These are phyloP conservation scores for Pecoramyces ruminantium DNA, from an alignment of 192 early-diverging fungal genomes.

Conservation along the genomic window DNA sequence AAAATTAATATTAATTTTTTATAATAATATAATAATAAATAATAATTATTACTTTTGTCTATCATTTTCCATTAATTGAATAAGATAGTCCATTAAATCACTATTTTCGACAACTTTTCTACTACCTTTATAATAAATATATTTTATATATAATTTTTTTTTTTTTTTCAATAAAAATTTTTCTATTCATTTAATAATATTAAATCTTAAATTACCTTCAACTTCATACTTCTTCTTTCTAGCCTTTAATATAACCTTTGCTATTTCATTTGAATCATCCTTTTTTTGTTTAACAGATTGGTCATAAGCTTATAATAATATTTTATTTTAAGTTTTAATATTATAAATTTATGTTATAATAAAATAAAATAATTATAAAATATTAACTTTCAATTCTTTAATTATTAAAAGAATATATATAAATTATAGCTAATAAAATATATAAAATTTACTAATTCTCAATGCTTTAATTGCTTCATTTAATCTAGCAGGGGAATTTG, in stretches of 20 bases:
- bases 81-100: conserved; percentile 45
- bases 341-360: too few species aligned
- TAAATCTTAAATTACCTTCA: conserved; percentile 27
- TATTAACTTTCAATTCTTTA: too few species aligned
- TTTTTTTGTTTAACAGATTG: conserved; percentile 35
- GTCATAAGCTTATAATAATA: conserved; percentile 28
- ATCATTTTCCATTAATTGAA: conserved; percentile 38
- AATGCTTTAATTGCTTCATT: neutral
- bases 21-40: too few species aligned
- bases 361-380: too few species aligned
- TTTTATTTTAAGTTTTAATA: neutral
- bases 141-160: too few species aligned
- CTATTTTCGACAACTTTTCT: conserved; percentile 12
- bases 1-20: too few species aligned
- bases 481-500: conserved; percentile 2
- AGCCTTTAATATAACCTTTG: conserved; percentile 33
- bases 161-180: too few species aligned
- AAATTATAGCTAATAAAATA: too few species aligned
- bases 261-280: conserved; percentile 43
- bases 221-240: conserved; percentile 55
- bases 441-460: neutral
- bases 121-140: neutral
- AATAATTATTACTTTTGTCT: conserved; percentile 6
- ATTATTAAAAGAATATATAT: too few species aligned
- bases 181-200: too few species aligned